phyloP scores from a whole-genome alignment of 352 stramenopile species.

The Globisporangium perplexum region DNA sequence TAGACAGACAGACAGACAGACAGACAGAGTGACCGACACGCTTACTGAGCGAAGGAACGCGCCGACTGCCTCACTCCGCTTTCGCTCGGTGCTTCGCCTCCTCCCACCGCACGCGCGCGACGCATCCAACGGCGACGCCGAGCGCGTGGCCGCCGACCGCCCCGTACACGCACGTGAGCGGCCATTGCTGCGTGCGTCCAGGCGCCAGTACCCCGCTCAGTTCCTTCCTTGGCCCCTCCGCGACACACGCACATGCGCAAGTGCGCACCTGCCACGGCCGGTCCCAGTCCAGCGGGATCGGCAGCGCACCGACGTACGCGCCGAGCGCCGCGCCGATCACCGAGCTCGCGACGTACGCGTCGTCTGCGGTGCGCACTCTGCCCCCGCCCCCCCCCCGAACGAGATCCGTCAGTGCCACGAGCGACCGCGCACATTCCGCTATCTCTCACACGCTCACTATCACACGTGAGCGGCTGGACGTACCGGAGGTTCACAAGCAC shows the following conservation, averaged over 20 bases:
- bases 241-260: neutral
- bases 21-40: no score
- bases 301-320: slow-evolving; percentile 65
- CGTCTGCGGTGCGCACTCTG: slow-evolving; percentile 33
- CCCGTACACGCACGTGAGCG: slow-evolving; percentile 78
- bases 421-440: neutral
- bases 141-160: slow-evolving; percentile 36
- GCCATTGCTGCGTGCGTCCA: slow-evolving; percentile 61
- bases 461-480: neutral
- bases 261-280: slow-evolving; percentile 79
- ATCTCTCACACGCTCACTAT: no score
- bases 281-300: slow-evolving; percentile 86
- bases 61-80: neutral
- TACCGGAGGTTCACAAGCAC: slow-evolving; percentile 54
- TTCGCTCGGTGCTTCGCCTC: neutral
- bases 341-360: slow-evolving; percentile 47
- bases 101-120: neutral
- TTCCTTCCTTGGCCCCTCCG: no score
- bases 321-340: slow-evolving; percentile 55
- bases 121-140: slow-evolving; percentile 24
- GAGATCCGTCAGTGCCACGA: neutral
- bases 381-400: slow-evolving; percentile 15
- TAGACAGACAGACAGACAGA: neutral
- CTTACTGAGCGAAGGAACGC: neutral
- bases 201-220: no score